phyloP scores from a whole-genome alignment of 805 yeast species.

The Ogataea nakhonphanomensis region DNA sequence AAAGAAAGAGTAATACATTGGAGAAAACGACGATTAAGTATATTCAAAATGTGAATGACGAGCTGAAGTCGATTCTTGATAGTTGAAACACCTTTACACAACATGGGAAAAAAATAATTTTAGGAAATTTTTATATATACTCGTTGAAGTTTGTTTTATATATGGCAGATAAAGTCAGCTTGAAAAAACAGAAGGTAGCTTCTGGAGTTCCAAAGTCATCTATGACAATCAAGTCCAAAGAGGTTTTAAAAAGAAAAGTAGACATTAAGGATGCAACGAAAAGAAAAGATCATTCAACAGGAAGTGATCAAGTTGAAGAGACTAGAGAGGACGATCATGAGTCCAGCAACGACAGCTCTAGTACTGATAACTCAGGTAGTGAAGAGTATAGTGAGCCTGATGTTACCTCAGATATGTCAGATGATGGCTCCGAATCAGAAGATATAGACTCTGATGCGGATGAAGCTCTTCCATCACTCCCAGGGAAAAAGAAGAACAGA shows the following conservation, averaged over 20 bases:
- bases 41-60: slow-evolving; percentile 2
- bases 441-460: slow-evolving; percentile 19
- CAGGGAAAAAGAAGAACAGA: slow-evolving; percentile 50
- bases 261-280: background rate
- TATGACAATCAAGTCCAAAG: background rate
- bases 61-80: slow-evolving; percentile 1
- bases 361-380: slow-evolving; percentile 44
- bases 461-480: slow-evolving; percentile 32
- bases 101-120: background rate
- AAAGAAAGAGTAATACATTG: background rate
- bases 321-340: background rate
- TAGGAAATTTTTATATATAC: background rate
- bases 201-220: slow-evolving; percentile 40
- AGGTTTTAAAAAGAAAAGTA: background rate
- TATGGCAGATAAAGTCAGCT: background rate
- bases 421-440: slow-evolving; percentile 12
- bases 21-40: slow-evolving; percentile 1
- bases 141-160: background rate
- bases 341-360: background rate
- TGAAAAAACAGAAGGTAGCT: slow-evolving; percentile 51
- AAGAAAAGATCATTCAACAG: background rate
- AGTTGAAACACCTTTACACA: background rate
- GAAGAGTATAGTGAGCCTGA: slow-evolving; percentile 38
- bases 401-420: slow-evolving; percentile 8
- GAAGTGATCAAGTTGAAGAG: background rate